phyloP scores from a whole-genome alignment of 768 basidiomycete species.

The Hortiboletus campestris region DNA sequence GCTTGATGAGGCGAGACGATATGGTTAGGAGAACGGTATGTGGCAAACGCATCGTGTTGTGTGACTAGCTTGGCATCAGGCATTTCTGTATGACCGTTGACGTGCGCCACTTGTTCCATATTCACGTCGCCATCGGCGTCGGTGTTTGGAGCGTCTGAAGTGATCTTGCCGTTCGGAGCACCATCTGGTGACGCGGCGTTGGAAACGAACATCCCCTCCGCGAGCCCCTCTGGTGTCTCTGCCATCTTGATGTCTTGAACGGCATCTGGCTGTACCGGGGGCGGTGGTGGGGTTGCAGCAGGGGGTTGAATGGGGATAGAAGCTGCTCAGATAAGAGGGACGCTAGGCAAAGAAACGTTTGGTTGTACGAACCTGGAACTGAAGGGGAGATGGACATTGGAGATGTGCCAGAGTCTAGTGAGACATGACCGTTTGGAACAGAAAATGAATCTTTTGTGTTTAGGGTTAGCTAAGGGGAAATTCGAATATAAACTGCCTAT shows the following conservation, averaged over 20 bases:
- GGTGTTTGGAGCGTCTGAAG: conserved; percentile 23
- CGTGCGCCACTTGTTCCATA: conserved; percentile 24
- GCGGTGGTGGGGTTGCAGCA: conserved; percentile 46
- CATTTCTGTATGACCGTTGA: conserved; percentile 26
- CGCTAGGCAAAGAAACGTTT: conserved; percentile 19
- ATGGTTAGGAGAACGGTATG: conserved; percentile 35
- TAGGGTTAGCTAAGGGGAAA: conserved; percentile 37
- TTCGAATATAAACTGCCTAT: conserved; percentile 31
- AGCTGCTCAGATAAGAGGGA: conserved; percentile 36
- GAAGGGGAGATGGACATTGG: conserved; percentile 43
- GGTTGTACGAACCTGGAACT: conserved; percentile 48
- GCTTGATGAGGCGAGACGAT: conserved; percentile 29
- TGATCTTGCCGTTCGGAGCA: conserved; percentile 25
- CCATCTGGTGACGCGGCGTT: conserved; percentile 13
- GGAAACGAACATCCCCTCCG: conserved; percentile 15
- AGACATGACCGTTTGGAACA: conserved; percentile 65
- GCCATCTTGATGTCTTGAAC: conserved; percentile 58
- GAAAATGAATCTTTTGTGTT: conserved; percentile 35
- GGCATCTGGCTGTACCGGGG: conserved; percentile 43
- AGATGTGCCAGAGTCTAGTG: conserved; percentile 33
- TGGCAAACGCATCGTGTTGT: conserved; percentile 34
- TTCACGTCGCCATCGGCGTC: conserved; percentile 32
- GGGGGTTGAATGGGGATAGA: conserved; percentile 45
- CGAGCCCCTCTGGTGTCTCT: conserved; percentile 24
- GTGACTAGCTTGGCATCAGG: conserved; percentile 10